Percentiles rank a stretch among this genome's conserved stretches.
phyloP scores from a whole-genome alignment of 2,329 filamentous ascomycete species.

The Cladophialophora bantiana region DNA sequence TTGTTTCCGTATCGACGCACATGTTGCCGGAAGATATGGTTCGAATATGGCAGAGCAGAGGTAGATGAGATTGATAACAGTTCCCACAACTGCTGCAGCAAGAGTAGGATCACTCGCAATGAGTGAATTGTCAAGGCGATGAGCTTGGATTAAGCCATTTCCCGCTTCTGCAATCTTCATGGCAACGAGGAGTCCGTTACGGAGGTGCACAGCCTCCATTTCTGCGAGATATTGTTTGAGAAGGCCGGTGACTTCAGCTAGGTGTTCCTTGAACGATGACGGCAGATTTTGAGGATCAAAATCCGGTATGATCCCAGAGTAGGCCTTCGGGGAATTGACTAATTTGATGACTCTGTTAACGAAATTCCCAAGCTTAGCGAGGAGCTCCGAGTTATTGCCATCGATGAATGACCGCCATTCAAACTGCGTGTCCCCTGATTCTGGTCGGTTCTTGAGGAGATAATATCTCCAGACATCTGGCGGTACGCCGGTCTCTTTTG shows the following conservation, averaged over 20 bases:
- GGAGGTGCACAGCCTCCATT: slow-evolving; percentile 67
- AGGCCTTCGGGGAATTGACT: slow-evolving; percentile 71
- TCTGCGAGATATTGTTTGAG: slow-evolving; percentile 64
- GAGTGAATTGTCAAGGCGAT: slow-evolving; percentile 67
- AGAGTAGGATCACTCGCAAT: slow-evolving; percentile 65
- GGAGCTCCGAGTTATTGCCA: slow-evolving; percentile 87
- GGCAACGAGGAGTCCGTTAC: slow-evolving; percentile 60
- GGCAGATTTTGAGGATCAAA: slow-evolving; percentile 51
- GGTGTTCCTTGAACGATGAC: slow-evolving; percentile 49
- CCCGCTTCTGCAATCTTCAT: slow-evolving; percentile 66
- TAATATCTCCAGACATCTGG: slow-evolving; percentile 95
- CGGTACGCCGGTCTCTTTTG: slow-evolving; percentile 82
- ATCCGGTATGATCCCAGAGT: slow-evolving; percentile 72
- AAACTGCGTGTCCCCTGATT: slow-evolving; percentile 86
- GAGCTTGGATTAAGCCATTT: slow-evolving; percentile 66
- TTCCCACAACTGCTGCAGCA: slow-evolving; percentile 70
- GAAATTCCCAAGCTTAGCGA: slow-evolving; percentile 75
- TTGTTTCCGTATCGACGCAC: slow-evolving; percentile 77
- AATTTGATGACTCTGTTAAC: slow-evolving; percentile 78
- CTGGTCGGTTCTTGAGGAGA: slow-evolving; percentile 82
- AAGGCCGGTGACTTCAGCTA: slow-evolving; percentile 58
- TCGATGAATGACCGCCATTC: slow-evolving; percentile 85
- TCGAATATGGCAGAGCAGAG: slow-evolving; percentile 79
- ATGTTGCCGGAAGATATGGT: slow-evolving; percentile 85
- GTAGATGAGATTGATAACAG: slow-evolving; percentile 84